A percentile compares a stretch with the other conserved stretches of the same genome.
Conservation (phyloP, 1,284 basidiomycete genomes). For the Porodaedalea pini region DNA sequence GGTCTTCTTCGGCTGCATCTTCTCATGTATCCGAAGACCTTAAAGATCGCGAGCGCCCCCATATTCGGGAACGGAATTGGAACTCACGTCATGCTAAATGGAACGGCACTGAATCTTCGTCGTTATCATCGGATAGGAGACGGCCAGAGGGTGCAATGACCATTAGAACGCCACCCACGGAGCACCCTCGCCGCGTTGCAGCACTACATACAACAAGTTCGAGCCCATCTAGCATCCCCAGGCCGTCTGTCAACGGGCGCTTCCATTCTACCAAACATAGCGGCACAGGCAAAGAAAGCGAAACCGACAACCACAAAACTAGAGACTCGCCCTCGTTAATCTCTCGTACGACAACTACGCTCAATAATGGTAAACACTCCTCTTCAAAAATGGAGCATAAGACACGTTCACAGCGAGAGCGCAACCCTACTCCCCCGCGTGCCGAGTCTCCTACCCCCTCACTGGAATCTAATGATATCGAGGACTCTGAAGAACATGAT, state of each 20-base stretch:
- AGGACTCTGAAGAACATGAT: constrained; percentile 27
- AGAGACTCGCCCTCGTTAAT: not conserved
- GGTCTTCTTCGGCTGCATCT: constrained; percentile 39
- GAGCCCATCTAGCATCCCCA: constrained; percentile 1
- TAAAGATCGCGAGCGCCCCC: constrained; percentile 33
- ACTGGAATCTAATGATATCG: constrained; percentile 28
- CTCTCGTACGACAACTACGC: not conserved
- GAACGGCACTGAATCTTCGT: constrained; percentile 27
- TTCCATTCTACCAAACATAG: constrained; percentile 18
- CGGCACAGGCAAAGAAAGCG: constrained; percentile 7
- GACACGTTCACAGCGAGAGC: not conserved
- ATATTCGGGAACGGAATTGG: constrained; percentile 54
- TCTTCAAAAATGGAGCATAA: not conserved
- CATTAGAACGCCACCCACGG: not conserved
- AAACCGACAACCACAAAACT: not conserved
- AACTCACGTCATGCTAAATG: constrained; percentile 54
- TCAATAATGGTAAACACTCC: not conserved
- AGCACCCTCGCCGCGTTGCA: not conserved
- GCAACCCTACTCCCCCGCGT: constrained; percentile 37
- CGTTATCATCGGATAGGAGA: constrained; percentile 22
- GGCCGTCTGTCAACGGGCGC: not conserved
- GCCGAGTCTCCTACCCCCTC: constrained; percentile 35
- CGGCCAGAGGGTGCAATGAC: constrained; percentile 8
- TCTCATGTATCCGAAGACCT: constrained; percentile 37
- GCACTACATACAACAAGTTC: not conserved